phyloP scores from a whole-genome alignment of 257 asterid species.

The Capsicum rhomboideum region DNA sequence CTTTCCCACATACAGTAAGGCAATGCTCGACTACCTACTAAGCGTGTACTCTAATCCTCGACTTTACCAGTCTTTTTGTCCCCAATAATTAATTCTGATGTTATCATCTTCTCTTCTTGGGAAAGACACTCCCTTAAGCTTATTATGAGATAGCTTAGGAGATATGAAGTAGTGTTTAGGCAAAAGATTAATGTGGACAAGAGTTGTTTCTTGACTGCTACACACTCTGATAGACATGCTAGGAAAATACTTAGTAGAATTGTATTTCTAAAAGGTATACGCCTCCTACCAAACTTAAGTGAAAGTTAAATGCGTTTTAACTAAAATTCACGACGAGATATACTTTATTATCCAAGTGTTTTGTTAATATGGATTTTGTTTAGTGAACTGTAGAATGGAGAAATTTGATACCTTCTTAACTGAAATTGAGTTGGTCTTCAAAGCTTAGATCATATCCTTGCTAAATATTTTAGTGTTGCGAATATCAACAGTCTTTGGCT shows the following conservation, averaged over 20 bases:
- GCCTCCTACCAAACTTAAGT: not conserved
- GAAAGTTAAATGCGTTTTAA: not conserved
- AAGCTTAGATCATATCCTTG: not conserved
- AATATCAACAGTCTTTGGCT: not conserved
- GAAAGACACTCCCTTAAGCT: not conserved
- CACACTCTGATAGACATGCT: not conserved
- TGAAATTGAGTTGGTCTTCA: not conserved
- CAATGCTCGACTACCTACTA: too few species aligned
- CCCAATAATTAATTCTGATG: not conserved
- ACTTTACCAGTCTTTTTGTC: not conserved
- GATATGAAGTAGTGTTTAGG: not conserved
- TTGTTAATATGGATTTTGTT: not conserved
- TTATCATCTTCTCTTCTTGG: not conserved
- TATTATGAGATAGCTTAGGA: not conserved
- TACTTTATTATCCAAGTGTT: not conserved
- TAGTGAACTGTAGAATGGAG: not conserved
- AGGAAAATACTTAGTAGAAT: not conserved
- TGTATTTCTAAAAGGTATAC: not conserved
- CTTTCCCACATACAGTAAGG: too few species aligned
- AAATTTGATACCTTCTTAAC: not conserved
- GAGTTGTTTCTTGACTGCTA: not conserved
- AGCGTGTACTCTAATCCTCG: too few species aligned
- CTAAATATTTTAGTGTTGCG: not conserved
- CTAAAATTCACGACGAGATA: not conserved
- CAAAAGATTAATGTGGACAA: not conserved